Evolutionary conservation across 805 yeast genomes (phyloP), one percentile per base, ranked within the genome.

Genomic region (Saccharomyces mikatae): DNA sequence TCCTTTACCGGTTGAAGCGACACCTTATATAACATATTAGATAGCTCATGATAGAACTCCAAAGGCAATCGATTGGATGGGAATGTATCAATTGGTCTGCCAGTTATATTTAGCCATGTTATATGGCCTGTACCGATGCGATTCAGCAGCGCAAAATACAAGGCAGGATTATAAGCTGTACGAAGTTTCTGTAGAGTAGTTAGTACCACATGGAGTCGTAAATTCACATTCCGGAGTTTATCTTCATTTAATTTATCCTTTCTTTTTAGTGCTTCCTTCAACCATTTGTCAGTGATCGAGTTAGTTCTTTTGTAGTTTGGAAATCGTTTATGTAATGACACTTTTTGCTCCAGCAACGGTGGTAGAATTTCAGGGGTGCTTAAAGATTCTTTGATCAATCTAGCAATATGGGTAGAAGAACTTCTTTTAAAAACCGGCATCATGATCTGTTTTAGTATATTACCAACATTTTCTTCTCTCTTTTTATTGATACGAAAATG

Each of bases 21-120:
- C 49, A 57, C 47, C 21, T 56, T 58, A 50, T 59, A 56, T 13
- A 66, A 52, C 70, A 65, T 65, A 21, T 53, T 57, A 17, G 66
- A 58, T 2, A 65, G 44, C 51, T 64, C 68, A 52, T 63, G 57
- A 49, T 59, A 65, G 31, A 67, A 58, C 53, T 65, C 70, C 11
- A 58, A 50, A 6, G 71, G 71, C 6, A 58, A 17, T 22, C 49
- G 26, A 21, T 46, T 52, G 3, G 48, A 46, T 22, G 44, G 46
- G 6, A 46, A 41, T 13, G 36, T 36, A 8, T 36, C 41, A 29
- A 58, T 51, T n/a, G 8, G 46, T 27, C 53, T 54, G 3, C 60
- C 58, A 6, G 51, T 52, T 22, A 50, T 54, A n/a, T 60, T 53
- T 5, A 63, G 41, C 71, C 71, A 67, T 44, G 47, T 48, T 21